Percentiles rank a stretch among this genome's conserved stretches.
Conservation (phyloP, 2,329 filamentous ascomycete species). For the Talaromyces albobiverticillius region DNA sequence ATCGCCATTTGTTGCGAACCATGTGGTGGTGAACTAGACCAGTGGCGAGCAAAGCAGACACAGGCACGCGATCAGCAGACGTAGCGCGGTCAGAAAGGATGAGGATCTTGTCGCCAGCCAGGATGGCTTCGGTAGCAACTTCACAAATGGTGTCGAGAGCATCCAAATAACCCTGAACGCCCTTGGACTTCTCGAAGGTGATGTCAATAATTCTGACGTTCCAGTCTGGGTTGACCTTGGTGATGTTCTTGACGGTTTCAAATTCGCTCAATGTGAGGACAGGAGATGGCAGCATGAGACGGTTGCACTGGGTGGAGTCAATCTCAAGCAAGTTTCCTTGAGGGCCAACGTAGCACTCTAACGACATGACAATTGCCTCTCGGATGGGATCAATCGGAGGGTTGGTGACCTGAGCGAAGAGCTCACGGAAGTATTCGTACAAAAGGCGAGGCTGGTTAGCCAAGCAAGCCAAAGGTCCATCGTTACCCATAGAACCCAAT, state of each 20-base stretch:
- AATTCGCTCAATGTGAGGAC: conserved; percentile 88
- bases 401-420: conserved; percentile 97
- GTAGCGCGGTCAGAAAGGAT: conserved; percentile 87
- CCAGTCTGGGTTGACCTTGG: conserved; percentile 71
- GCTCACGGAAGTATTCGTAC: conserved; percentile 95
- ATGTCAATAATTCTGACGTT: conserved; percentile 87
- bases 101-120: conserved; percentile 79
- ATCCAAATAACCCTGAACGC: conserved; percentile 77
- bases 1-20: conserved; percentile 93
- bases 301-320: conserved; percentile 82
- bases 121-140: conserved; percentile 77
- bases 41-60: conserved; percentile 83
- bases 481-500: conserved; percentile 96
- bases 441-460: conserved; percentile 84
- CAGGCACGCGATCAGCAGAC: conserved; percentile 74
- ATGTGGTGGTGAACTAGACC: conserved; percentile 95
- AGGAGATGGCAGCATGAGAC: conserved; percentile 81
- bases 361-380: conserved; percentile 96
- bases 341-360: conserved; percentile 93
- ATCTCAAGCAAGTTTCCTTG: conserved; percentile 95
- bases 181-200: conserved; percentile 84
- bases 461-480: conserved; percentile 86
- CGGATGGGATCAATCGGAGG: conserved; percentile 95
- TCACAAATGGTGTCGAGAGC: conserved; percentile 87
- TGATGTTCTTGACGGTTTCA: conserved; percentile 79